Evolutionary conservation across 129 eudicot genomes (phyloP).

Genomic region (Scalesia atractyloides): DNA sequence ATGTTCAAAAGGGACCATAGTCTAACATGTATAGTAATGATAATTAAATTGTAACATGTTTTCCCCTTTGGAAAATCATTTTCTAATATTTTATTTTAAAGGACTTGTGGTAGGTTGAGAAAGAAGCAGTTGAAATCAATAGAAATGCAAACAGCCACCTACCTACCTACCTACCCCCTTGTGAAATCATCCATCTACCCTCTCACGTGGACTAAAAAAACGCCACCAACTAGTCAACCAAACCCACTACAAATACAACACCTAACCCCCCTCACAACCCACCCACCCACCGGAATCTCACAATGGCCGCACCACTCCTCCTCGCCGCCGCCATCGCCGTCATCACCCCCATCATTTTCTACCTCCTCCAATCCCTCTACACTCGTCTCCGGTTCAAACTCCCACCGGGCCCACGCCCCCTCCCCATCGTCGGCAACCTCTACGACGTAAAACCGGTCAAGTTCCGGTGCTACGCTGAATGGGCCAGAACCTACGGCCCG

Average conservation of each 20-base stretch:
- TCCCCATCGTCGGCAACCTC: conserved; percentile 81
- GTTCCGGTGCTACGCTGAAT: conserved; percentile 78
- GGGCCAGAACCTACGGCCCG: conserved; percentile 75
- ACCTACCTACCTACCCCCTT: conserved; percentile 12
- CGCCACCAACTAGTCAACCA: conserved; percentile 26
- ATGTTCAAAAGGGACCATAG: no score
- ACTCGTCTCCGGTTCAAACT: conserved; percentile 61
- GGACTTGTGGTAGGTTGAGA: no score
- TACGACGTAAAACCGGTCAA: conserved; percentile 74
- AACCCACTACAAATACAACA: conserved; percentile 21
- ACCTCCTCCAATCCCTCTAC: conserved; percentile 42
- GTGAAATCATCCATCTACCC: background rate
- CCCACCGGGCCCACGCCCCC: conserved; percentile 90
- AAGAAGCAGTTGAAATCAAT: no score
- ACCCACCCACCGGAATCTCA: conserved; percentile 6
- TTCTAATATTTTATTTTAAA: no score
- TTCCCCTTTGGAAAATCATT: no score
- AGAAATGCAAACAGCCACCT: background rate
- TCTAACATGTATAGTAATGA: no score
- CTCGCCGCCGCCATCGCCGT: conserved; percentile 23
- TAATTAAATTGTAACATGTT: no score
- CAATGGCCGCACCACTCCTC: conserved; percentile 47
- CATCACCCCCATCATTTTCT: conserved; percentile 22
- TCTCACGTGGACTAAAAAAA: conserved; percentile 1
- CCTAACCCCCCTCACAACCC: conserved; percentile 20